Evolutionary conservation across 2,329 filamentous ascomycete species (phyloP).

Genomic region (Fusarium transvaalense): DNA sequence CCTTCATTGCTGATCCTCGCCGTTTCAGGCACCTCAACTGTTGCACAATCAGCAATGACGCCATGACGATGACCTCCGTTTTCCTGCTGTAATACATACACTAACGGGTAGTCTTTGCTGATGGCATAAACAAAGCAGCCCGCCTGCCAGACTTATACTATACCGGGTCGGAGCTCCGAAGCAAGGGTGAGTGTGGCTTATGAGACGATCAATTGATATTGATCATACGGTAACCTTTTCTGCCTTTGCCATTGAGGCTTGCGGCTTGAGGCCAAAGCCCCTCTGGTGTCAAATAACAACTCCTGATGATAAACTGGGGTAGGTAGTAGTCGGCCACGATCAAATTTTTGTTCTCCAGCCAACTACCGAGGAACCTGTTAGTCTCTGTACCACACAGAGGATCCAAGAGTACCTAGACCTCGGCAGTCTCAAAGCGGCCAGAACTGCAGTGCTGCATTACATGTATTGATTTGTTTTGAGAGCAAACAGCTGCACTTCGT

Average conservation of each 20-base stretch:
- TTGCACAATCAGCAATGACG: constrained; percentile 41
- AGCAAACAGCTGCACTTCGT: constrained; percentile 7
- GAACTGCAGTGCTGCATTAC: constrained; percentile 3
- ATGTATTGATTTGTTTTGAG: constrained; percentile 8
- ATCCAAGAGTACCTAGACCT: not conserved
- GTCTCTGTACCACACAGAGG: not conserved
- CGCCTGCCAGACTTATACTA: constrained; percentile 13
- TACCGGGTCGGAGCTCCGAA: constrained; percentile 2
- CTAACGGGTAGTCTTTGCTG: constrained; percentile 14
- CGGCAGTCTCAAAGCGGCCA: constrained; percentile 19
- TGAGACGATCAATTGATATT: constrained; percentile 12
- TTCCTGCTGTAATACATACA: constrained; percentile 25
- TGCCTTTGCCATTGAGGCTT: constrained; percentile 9
- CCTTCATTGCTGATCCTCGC: constrained; percentile 38
- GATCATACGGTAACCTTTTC: constrained; percentile 14
- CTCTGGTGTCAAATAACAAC: not conserved
- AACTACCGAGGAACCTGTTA: not conserved
- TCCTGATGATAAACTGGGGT: not conserved
- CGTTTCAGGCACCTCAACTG: constrained; percentile 31
- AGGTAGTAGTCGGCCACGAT: not conserved
- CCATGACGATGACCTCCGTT: constrained; percentile 38
- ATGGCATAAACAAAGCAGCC: constrained; percentile 19
- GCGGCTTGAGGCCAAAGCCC: constrained; percentile 25
- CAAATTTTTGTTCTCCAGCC: not conserved
- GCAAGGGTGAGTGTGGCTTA: constrained; percentile 35